Conservation (phyloP, 495 filamentous ascomycete species). For the Darksidea phi region DNA sequence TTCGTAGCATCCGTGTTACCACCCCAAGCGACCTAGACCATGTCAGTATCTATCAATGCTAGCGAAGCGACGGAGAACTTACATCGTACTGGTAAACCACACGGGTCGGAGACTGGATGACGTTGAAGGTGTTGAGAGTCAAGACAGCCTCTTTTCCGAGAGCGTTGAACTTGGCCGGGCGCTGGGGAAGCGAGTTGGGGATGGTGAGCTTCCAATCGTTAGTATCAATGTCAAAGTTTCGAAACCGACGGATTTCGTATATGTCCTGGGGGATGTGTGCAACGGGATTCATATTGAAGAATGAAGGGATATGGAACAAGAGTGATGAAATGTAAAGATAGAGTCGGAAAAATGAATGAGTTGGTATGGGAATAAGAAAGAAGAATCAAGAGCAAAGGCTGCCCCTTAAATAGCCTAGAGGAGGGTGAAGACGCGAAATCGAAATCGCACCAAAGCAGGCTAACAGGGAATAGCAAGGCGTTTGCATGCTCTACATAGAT, state of each 20-base stretch:
- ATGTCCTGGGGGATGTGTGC: neutral
- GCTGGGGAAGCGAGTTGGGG: conserved; percentile 24
- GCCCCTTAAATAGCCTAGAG: too few relatives aligned
- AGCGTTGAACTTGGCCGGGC: conserved; percentile 33
- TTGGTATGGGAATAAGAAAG: too few relatives aligned
- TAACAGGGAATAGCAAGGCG: too few relatives aligned
- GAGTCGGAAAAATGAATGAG: too few relatives aligned
- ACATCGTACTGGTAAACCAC: conserved; percentile 84
- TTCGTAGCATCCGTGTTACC: conserved; percentile 55
- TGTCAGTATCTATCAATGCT: neutral
- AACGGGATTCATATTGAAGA: too few relatives aligned
- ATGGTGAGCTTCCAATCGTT: conserved; percentile 21
- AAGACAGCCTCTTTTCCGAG: conserved; percentile 58
- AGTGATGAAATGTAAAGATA: too few relatives aligned
- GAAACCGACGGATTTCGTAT: conserved; percentile 9
- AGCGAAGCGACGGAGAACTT: conserved; percentile 45
- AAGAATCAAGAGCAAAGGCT: too few relatives aligned
- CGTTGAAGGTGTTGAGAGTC: conserved; percentile 70
- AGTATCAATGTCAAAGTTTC: conserved; percentile 19
- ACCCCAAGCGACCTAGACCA: conserved; percentile 24
- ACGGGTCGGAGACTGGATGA: conserved; percentile 53
- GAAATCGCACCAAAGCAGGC: too few relatives aligned
- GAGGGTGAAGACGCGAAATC: too few relatives aligned
- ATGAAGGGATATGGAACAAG: too few relatives aligned
- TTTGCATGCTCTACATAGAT: too few relatives aligned